Percentiles rank a stretch among this genome's conserved stretches.
Evolutionary conservation across 306 rosid species (phyloP).

Genomic region (Echinosophora koreensis): DNA sequence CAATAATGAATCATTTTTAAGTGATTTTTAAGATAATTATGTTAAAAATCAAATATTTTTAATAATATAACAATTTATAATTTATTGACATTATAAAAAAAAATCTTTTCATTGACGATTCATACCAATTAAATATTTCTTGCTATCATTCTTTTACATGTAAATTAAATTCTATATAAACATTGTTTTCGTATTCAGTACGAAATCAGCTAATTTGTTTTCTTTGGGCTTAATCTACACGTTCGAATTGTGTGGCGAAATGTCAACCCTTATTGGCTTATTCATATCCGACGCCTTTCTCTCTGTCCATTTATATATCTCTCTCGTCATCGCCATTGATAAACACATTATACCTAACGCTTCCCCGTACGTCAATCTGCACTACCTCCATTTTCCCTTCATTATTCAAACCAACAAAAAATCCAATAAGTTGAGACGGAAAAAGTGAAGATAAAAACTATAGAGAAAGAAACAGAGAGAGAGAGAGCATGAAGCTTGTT

Average conservation of each 20-base stretch:
- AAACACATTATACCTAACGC: conserved; percentile 5
- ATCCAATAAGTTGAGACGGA: not conserved
- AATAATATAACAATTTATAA: no score
- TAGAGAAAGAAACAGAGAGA: not conserved
- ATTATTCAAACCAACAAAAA: not conserved
- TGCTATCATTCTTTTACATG: no score
- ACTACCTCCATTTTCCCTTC: not conserved
- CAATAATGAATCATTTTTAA: no score
- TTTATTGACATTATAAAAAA: no score
- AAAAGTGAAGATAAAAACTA: not conserved
- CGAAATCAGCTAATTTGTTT: not conserved
- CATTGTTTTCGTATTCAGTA: no score
- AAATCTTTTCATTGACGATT: no score
- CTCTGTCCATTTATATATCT: not conserved
- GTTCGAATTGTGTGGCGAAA: conserved; percentile 16
- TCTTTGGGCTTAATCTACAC: conserved; percentile 7
- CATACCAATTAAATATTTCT: no score
- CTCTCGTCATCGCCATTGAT: not conserved
- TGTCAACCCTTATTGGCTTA: conserved; percentile 60
- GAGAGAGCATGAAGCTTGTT: conserved; percentile 75
- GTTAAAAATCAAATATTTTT: no score
- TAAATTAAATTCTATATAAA: no score
- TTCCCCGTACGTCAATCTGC: conserved; percentile 44
- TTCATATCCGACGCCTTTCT: not conserved
- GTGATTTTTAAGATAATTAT: no score